phyloP scores from a whole-genome alignment of 2,329 filamentous ascomycete species.

The Ceratocystiopsis minuta region DNA sequence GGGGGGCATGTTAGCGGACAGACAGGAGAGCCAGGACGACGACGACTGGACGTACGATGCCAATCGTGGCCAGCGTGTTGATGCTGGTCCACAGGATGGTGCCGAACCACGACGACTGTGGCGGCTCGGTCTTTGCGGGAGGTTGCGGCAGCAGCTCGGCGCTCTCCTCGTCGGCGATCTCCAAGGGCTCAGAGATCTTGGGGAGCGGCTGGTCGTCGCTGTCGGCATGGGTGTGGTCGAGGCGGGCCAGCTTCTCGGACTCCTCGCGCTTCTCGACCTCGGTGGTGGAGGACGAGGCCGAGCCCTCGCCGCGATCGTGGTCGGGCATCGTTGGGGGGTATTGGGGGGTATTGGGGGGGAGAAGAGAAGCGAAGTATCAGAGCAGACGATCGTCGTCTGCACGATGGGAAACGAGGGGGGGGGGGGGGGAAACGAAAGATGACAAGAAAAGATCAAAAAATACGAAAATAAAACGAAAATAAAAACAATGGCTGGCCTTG shows the following conservation, averaged over 20 bases:
- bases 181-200: constrained; percentile 15
- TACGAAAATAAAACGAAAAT: background rate
- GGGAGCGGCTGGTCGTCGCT: constrained; percentile 10
- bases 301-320: constrained; percentile 11
- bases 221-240: constrained; percentile 14
- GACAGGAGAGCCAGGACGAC: background rate
- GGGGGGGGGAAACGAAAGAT: background rate
- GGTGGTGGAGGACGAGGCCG: constrained; percentile 16
- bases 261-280: constrained; percentile 14
- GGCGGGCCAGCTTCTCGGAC: constrained; percentile 15
- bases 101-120: constrained; percentile 18
- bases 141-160: constrained; percentile 21
- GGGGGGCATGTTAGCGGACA: background rate
- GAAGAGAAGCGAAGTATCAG: no score
- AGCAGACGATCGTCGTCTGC: background rate
- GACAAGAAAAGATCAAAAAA: background rate
- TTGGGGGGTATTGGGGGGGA: background rate
- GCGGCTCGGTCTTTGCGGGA: constrained; percentile 14
- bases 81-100: constrained; percentile 37
- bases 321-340: constrained; percentile 11
- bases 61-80: constrained; percentile 45
- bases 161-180: constrained; percentile 22
- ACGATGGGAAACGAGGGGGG: background rate
- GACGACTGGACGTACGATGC: constrained; percentile 30
- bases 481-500: background rate